Base-by-base conservation (phyloP, 306 rosid species). In the Myrica gale region DNA sequence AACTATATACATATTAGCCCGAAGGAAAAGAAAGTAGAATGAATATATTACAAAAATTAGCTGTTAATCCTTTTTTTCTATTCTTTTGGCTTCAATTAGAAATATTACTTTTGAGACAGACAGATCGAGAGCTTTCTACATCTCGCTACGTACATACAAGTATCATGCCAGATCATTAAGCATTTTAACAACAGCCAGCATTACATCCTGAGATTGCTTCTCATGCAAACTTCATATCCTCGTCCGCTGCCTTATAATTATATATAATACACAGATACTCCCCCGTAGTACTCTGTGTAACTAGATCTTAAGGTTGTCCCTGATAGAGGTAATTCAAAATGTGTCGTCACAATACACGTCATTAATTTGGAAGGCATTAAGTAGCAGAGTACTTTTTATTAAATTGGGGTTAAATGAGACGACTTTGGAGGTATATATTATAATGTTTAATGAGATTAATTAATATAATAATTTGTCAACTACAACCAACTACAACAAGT, bases 261-360 rank as follows among this genome's bases (percentile, higher is more conserved):
- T 58, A 48, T 32, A 10, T 11, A 48, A 11, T 6, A 3, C 37
- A 13, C 7, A 37, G 45, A 39, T 32, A 26, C 15, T 41, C 19
- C 70, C 37, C 37, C 2, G 37, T 32, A 32, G 37, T 58, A 41
- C 50, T 7, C 50, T 7, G 6, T 42, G 70, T 41, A 48, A 4
- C 32, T 8, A 39, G 16, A 65, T 65, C 50, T 4, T 26, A 1
- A 4, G 12, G 12, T 4, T 65, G 46, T 6, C 69, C 32, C 21
- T n/a, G n/a, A n/a, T n/a, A n/a, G n/a, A n/a, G n/a, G 23, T 21
- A 41, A 41, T 65, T 65, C 48, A 41, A 41, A 17, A 41, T 41
- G 41, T 65, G 23, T 17, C 46, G 70, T 42, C 70, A 65, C 48
- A 65, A 65, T 8, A 41, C 70, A 65, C 70, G 70, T 65, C 70